Base-by-base conservation (phyloP, 495 filamentous ascomycete species). In the Daldinia vernicosa region DNA sequence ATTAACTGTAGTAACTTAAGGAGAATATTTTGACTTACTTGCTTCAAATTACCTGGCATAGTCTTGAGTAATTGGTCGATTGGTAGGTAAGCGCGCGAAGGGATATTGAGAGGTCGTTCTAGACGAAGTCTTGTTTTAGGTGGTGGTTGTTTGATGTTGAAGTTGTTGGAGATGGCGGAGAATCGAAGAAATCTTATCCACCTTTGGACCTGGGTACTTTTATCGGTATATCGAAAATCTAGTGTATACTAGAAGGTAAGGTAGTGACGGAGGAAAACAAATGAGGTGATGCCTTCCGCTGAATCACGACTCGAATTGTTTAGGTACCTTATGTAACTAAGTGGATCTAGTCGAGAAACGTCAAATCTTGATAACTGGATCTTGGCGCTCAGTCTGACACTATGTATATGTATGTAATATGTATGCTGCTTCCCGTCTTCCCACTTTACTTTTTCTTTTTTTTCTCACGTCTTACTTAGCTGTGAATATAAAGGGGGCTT, bases 331-430 rank as follows among this genome's bases (percentile, higher is more conserved):
- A 53, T 35, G 27, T 33, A 17, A 56, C 67, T 63, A 54, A 72
- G 69, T 72, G 69, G 69, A 67, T 51, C 69, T 54, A 51, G 55
- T 60, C 19, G 27, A 59, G 15, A 60, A 60, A 40, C 47, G 24
- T 63, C 60, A 54, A 71, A 58, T 71, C 33, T 67, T 30, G 30
- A 47, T 47, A 59, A 71, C 52, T n/a, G n/a, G 37, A 64, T 55
- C 52, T 70, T 64, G 37, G 54, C 54, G 43, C 45, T 32, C 28
- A 63, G 53, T 30, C 53, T 60, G 37, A 66, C 43, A 24, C n/a
- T 47, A 47, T 24, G n/a, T n/a, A n/a, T n/a, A n/a, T n/a, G n/a
- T n/a, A n/a, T n/a, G n/a, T n/a, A n/a, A n/a, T 24, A 47, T 22
- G 39, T 61, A 47, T 45, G 22, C 15, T 1, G 15, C 52, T 39